Evolutionary conservation across 2,329 filamentous ascomycete genomes (phyloP).

Genomic region (Didymosphaeria variabile): DNA sequence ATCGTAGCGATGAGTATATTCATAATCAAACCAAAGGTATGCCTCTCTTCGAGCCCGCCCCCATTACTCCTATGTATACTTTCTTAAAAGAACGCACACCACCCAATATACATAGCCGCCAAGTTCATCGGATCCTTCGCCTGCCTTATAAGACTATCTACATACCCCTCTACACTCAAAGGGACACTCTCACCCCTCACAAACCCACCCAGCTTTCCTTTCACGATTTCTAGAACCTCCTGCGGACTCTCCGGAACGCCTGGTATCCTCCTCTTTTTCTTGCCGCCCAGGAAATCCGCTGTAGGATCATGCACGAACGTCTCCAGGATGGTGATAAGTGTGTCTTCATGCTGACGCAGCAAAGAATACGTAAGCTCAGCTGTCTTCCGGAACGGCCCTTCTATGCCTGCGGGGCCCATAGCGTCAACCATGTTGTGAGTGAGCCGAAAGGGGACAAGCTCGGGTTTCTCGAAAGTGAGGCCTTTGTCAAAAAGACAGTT

Average conservation of each 20-base stretch:
- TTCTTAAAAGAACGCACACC: conserved; percentile 73
- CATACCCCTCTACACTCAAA: conserved; percentile 93
- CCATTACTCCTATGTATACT: background rate
- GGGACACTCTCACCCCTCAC: conserved; percentile 89
- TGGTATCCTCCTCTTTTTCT: conserved; percentile 62
- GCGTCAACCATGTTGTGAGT: conserved; percentile 99
- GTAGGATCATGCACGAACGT: conserved; percentile 98
- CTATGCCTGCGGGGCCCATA: conserved; percentile 93
- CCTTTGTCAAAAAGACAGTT: conserved; percentile 99
- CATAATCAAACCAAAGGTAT: background rate
- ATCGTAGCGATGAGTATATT: background rate
- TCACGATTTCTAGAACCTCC: conserved; percentile 89
- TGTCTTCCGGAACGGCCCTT: conserved; percentile 88
- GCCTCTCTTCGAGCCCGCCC: background rate
- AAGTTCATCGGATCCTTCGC: conserved; percentile 83
- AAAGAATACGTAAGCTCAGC: conserved; percentile 88
- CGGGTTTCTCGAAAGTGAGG: conserved; percentile 91
- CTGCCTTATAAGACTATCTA: conserved; percentile 91
- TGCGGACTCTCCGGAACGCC: conserved; percentile 73
- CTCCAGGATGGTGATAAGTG: conserved; percentile 95
- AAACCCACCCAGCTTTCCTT: conserved; percentile 84
- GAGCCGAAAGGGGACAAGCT: conserved; percentile 92
- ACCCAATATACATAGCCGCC: conserved; percentile 96
- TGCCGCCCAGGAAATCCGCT: conserved; percentile 83
- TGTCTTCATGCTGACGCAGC: conserved; percentile 91